Evolutionary conservation across 345 rosid genomes (phyloP).

Genomic region (Acer saccharum): DNA sequence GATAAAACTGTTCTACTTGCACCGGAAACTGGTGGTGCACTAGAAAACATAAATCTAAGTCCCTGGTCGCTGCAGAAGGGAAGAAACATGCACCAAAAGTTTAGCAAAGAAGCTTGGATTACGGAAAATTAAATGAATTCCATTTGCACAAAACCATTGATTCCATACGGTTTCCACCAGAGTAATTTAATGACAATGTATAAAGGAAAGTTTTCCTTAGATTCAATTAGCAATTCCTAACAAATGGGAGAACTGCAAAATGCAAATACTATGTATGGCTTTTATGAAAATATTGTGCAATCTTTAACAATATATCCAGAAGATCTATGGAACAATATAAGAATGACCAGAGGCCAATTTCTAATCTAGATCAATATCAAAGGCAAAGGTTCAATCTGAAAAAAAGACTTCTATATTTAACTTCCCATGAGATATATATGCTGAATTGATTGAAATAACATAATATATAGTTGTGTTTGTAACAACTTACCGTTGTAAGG

Average conservation of each 20-base stretch:
- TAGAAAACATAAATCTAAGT: conserved; percentile 64
- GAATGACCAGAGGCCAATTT: not conserved
- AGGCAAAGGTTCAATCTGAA: not conserved
- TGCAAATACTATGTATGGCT: not conserved
- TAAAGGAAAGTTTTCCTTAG: not conserved
- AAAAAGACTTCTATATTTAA: not conserved
- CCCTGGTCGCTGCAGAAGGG: conserved; percentile 69
- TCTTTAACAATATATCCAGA: not conserved
- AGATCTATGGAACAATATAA: not conserved
- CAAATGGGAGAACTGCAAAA: not conserved
- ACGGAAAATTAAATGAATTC: not conserved
- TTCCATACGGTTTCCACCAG: not conserved
- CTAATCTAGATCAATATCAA: not conserved
- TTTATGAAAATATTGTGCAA: not conserved
- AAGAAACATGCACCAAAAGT: conserved; percentile 1
- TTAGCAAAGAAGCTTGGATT: not conserved
- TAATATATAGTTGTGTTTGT: no score
- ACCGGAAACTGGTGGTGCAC: conserved; percentile 29
- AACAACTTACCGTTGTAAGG: no score
- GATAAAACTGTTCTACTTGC: conserved; percentile 36
- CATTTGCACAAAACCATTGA: conserved; percentile 7
- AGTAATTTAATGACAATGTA: not conserved
- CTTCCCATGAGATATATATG: not conserved
- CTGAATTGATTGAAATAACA: not conserved
- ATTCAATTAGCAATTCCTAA: no score